A percentile compares a stretch with the other conserved stretches of the same genome.
Evolutionary conservation across 1,284 basidiomycete genomes (phyloP).

Genomic region (Ceraceosorus guamensis): DNA sequence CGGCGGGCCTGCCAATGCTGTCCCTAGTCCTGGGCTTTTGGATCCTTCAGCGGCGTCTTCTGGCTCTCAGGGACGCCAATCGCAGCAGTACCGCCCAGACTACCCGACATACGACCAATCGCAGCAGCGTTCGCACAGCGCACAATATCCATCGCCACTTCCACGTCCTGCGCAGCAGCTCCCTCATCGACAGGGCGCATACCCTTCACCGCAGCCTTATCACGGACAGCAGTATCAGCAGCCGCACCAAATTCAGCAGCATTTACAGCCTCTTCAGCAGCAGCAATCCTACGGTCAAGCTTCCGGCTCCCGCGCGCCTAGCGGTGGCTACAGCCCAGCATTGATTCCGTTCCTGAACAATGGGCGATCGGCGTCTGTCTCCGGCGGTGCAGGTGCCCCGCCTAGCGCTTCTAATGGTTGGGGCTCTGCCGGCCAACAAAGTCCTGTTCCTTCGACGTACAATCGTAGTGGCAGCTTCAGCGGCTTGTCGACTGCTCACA

Average conservation of each 20-base stretch:
- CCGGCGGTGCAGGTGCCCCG: neutral
- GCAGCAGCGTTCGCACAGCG: too few species aligned
- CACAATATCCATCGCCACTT: too few species aligned
- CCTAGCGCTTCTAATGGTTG: neutral
- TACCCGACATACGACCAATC: too few species aligned
- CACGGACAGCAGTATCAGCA: conserved; percentile 2
- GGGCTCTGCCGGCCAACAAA: neutral
- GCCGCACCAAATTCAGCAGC: neutral
- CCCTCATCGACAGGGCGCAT: too few species aligned
- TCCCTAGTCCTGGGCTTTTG: too few species aligned
- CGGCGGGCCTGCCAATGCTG: too few species aligned
- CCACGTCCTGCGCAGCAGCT: too few species aligned
- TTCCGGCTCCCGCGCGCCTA: neutral
- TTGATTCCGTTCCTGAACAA: conserved; percentile 3
- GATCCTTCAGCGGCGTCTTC: too few species aligned
- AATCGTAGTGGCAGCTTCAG: neutral
- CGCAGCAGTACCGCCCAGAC: too few species aligned
- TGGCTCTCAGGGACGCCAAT: too few species aligned
- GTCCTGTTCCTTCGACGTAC: neutral
- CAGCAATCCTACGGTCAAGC: conserved; percentile 3
- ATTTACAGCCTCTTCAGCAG: conserved; percentile 2
- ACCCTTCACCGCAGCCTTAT: neutral
- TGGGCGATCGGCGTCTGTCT: neutral
- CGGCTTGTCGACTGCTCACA: neutral
- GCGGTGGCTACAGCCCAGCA: conserved; percentile 1